Percentiles rank a stretch among this genome's conserved stretches.
Conservation (phyloP, 495 filamentous ascomycete genomes). For the Lophium mytilinum region DNA sequence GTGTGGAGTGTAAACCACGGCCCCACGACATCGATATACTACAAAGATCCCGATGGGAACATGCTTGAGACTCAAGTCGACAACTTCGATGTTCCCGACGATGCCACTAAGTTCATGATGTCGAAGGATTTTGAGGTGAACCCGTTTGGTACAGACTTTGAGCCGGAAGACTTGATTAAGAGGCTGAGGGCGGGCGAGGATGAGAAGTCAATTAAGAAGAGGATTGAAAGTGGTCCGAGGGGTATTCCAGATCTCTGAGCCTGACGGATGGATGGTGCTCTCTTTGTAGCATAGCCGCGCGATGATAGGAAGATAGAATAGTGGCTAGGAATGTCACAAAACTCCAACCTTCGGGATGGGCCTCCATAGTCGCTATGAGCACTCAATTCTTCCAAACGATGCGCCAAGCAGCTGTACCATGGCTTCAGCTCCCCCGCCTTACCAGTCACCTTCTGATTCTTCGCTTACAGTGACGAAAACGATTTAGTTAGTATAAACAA, state of each 20-base stretch:
- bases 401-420: too few species aligned
- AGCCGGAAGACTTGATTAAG: conserved; percentile 29
- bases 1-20: conserved; percentile 42
- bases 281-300: too few species aligned
- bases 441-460: too few species aligned
- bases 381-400: too few species aligned
- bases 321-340: too few species aligned
- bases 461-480: too few species aligned
- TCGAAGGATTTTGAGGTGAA: conserved; percentile 20
- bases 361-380: too few species aligned
- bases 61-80: conserved; percentile 39
- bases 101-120: conserved; percentile 32
- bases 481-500: too few species aligned
- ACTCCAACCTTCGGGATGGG: too few species aligned
- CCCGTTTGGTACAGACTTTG: conserved; percentile 32
- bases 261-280: too few species aligned
- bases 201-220: background rate
- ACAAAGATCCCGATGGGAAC: conserved; percentile 43
- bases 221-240: background rate
- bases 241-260: background rate
- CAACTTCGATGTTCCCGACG: conserved; percentile 35
- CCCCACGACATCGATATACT: conserved; percentile 39
- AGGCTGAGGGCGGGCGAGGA: background rate
- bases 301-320: too few species aligned
- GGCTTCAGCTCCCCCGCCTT: too few species aligned